Base-by-base conservation (phyloP, 1,139 yeast genomes). In the Geotrichum histeridarum region DNA sequence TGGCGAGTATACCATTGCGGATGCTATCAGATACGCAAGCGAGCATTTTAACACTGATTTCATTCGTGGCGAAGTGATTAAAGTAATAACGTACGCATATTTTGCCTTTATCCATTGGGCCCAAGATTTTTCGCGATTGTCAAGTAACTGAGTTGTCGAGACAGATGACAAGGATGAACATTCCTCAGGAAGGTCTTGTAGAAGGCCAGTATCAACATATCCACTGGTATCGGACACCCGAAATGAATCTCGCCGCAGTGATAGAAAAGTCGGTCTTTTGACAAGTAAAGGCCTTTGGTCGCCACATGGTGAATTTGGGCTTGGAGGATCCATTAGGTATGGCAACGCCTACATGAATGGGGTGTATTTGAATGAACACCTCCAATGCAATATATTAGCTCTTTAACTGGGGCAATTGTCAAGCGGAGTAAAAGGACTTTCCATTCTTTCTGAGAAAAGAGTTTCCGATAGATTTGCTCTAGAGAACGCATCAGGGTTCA, bases 1-100 rank as follows among this genome's bases (percentile, higher is more conserved):
- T 0, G 81, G 73, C 61, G 81, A 78, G 67, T 84, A 86, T n/a
- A 87, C 95, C 1, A 84, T 87, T 54, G 86, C 65, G 0, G 95
- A 84, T 0, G 90, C 94, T 1, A 86, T 59, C 9, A 84, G 71
- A 64, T 88, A 88, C 0, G 94, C 86, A 32, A 86, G 59, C 0
- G 91, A 75, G 60, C 94, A 84, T 63, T 86, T 86, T 38, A 84
- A 42, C n/a, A 52, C 51, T 30, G 42, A 33, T 18, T 35, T 27
- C 12, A 48, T 33, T 17, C 36, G 39, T 37, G 37, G 42, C 30
- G 54, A 22, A 22, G 27, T 22, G 3, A 43, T 8, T 12, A n/a
- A 22, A 51, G 8, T 8, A 30, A 32, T 15, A 15, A 12, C 22
- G 18, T 9, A 15, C 14, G 8, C 11, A 11, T 9, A 38, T 4